phyloP scores from a whole-genome alignment of 805 yeast genomes.

The Naumovozyma dairenensis region DNA sequence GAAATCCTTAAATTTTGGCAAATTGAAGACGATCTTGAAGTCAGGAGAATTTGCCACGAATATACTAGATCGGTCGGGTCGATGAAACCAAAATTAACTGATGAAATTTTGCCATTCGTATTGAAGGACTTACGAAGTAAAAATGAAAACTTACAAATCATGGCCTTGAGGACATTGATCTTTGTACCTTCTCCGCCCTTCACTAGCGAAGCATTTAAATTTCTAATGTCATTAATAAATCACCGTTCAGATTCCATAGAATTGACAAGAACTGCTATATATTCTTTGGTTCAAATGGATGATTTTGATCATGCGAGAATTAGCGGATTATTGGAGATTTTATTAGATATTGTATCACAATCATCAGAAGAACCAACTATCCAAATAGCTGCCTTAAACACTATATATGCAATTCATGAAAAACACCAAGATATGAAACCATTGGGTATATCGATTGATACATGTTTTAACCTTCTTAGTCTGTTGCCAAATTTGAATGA shows the following conservation, averaged over 20 bases:
- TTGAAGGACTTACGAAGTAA: constrained; percentile 41
- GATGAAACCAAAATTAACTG: constrained; percentile 45
- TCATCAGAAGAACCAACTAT: constrained; percentile 48
- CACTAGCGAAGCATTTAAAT: constrained; percentile 35
- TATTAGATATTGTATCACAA: constrained; percentile 29
- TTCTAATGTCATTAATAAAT: constrained; percentile 29
- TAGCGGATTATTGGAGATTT: constrained; percentile 34
- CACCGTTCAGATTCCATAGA: constrained; percentile 40
- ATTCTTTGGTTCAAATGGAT: constrained; percentile 57
- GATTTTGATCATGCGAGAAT: constrained; percentile 43
- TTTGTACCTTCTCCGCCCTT: constrained; percentile 48
- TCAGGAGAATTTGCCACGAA: constrained; percentile 61
- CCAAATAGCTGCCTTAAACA: constrained; percentile 62
- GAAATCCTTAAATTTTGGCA: constrained; percentile 50
- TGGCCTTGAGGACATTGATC: constrained; percentile 57
- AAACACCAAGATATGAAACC: constrained; percentile 20
- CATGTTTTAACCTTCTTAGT: constrained; percentile 28
- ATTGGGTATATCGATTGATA: constrained; percentile 34
- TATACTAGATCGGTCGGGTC: constrained; percentile 54
- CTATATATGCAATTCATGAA: constrained; percentile 57
- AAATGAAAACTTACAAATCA: constrained; percentile 41
- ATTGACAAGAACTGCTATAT: constrained; percentile 62
- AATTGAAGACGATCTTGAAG: constrained; percentile 52
- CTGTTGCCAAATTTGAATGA: constrained; percentile 35
- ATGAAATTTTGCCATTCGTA: constrained; percentile 46